Evolutionary conservation across 225 moss, liverwort and hornwort genomes (phyloP), one percentile per base, ranked within the genome.

Genomic region (Sphagnum tenellum): DNA sequence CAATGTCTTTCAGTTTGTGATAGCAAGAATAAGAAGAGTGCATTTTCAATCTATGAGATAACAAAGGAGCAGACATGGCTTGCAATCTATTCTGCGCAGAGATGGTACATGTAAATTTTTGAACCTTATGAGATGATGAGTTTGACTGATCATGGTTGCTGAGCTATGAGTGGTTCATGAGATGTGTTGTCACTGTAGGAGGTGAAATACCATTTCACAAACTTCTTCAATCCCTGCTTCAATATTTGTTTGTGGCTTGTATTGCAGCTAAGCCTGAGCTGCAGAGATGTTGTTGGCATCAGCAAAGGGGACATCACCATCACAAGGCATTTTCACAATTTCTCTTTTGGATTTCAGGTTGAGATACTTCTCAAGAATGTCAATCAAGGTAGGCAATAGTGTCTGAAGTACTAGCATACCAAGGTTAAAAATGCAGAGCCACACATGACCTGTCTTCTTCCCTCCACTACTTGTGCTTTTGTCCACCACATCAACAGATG

Each of bases 401-500:
- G 6, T 46, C 61, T 46, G 61, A 45, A 47, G 61, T 46, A 44
- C 46, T 61, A 29, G 29, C 10, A 46, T 61, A n/a, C 61, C 61
- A 46, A 61, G 61, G 61, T 61, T 61, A 47, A 46, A 61, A 3
- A 61, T 47, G 8, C 61, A 47, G n/a, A 61, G 61, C 61, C 47
- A 47, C 44, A 47, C 45, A 8, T 45, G 61, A 46, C 61, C 61
- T 45, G 61, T 45, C 61, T 61, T 61, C 45, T 61, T 61, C 45
- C 61, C 61, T 8, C 61, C 61, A 61, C 61, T 61, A 3, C 61
- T 47, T 10, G 61, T 61, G 5, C 61, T 61, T 47, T 61, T 61
- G 46, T 10, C 45, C 46, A 47, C 61, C 4, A 47, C 47, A 5
- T 46, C 61, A 8, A 29, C 0, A 29, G 29, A 29, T 29, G 29